Base-by-base conservation (phyloP, 257 asterid genomes). In the Handroanthus guayacan region DNA sequence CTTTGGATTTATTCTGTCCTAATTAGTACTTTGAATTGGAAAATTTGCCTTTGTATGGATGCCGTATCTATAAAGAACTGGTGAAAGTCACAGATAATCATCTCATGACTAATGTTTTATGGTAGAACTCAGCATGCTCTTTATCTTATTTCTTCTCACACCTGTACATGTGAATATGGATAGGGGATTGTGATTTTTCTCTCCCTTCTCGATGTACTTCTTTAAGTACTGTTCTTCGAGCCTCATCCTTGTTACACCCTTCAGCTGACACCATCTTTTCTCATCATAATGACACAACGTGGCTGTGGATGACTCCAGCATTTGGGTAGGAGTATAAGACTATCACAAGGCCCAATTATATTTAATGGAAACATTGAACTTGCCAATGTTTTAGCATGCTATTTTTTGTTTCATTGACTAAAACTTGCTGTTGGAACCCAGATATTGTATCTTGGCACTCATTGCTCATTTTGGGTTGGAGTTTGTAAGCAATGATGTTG, bases 201-300 rank as follows among this genome's bases (percentile, higher is more conserved):
- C 31, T 25, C 31, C 31, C 31, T 25, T 25, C 31, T 25, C 31
- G 1, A 25, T 10, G 3, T 25, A 52, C 3, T 58, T 12, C 9
- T 56, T 45, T 11, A 9, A 6, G 51, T 45, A 45, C 51, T 45
- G 7, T 45, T 45, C 10, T 45, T 45, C 12, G 6, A 17, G 70
- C 4, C 67, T 55, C 17, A 43, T 65, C 20, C n/a, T 56, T 74
- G 61, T 44, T 44, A 36, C 62, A 44, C 57, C 14, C 75, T 68
- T 67, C 17, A 54, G 66, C 31, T 47, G 41, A 37, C 52, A 25
- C 51, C 62, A 51, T 12, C 56, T 65, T 1, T 67, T 39, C n/a
- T 25, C 3, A 12, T 67, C 4, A 3, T 18, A 38, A 12, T 68
- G 34, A 2, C 44, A 10, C 38, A 7, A 9, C 34, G 41, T 36